phyloP scores from a whole-genome alignment of 192 early-diverging fungal species.

The Mortierella hygrophila region DNA sequence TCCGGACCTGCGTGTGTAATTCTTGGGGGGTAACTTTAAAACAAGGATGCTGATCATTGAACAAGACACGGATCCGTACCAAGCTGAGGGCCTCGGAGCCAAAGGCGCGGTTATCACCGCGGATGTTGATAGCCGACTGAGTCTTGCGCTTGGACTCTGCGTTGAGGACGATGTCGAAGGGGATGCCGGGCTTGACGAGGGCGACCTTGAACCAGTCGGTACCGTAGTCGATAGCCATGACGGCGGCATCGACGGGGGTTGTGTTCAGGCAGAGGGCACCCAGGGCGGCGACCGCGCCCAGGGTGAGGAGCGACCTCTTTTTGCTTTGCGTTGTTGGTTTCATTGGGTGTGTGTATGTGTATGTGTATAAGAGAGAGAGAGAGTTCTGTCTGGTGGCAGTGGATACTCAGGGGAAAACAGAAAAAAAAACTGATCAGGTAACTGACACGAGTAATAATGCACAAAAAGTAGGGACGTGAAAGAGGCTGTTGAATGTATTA shows the following conservation, averaged over 20 bases:
- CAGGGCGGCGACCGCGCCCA: slow-evolving; percentile 50
- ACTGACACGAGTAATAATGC: background rate
- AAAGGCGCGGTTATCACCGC: slow-evolving; percentile 87
- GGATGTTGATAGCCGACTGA: slow-evolving; percentile 81
- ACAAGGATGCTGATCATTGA: background rate
- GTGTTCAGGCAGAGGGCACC: slow-evolving; percentile 48
- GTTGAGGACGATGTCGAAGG: slow-evolving; percentile 96
- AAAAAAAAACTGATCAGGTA: slow-evolving; percentile 1
- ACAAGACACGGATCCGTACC: slow-evolving; percentile 52
- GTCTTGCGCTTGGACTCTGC: slow-evolving; percentile 97
- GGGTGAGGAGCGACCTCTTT: slow-evolving; percentile 42
- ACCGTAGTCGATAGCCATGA: slow-evolving; percentile 97
- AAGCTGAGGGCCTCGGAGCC: slow-evolving; percentile 88
- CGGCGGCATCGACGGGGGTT: slow-evolving; percentile 67
- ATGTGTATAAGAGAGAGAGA: background rate
- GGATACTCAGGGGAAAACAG: background rate
- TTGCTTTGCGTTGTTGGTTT: slow-evolving; percentile 37
- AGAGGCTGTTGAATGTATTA: background rate
- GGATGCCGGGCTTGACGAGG: slow-evolving; percentile 89
- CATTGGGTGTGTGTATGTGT: background rate
- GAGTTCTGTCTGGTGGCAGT: background rate
- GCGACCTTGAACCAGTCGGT: slow-evolving; percentile 98
- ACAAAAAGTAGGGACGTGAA: background rate
- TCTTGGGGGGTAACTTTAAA: background rate
- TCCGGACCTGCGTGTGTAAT: background rate